These are phyloP conservation scores for Cornus suecica DNA, from an alignment of 148 eudicot genomes.

Conservation along the genomic window DNA sequence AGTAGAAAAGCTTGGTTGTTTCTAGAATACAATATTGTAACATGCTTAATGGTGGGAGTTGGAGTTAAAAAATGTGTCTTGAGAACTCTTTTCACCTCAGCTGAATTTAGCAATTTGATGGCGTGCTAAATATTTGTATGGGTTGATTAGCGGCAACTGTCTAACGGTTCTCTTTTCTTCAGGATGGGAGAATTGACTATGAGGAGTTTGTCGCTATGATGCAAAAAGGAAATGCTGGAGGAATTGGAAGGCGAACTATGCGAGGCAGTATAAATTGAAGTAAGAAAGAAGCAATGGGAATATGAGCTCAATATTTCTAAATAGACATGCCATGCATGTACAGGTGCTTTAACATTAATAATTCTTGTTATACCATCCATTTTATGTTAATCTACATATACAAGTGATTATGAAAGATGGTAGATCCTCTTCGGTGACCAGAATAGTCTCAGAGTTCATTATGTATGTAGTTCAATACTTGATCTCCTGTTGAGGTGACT, in stretches of 20 bases:
- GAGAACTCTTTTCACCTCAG: neutral
- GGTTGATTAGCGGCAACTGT: neutral
- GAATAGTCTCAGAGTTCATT: neutral
- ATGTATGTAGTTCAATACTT: neutral
- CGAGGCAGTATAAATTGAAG: slow-evolving; percentile 53
- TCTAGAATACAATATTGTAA: neutral
- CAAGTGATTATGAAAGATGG: neutral
- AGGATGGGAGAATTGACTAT: slow-evolving; percentile 89
- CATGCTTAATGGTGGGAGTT: neutral
- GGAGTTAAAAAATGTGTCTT: neutral
- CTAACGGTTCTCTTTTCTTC: slow-evolving; percentile 13
- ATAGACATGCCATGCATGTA: neutral
- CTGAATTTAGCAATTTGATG: neutral
- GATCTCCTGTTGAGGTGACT: neutral
- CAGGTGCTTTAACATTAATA: neutral
- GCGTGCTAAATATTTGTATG: neutral
- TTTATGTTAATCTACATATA: neutral
- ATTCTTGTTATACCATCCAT: neutral
- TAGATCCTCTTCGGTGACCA: neutral
- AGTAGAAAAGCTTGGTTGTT: neutral
- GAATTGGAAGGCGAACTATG: slow-evolving; percentile 74
- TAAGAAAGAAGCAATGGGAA: slow-evolving; percentile 51
- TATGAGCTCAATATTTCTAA: slow-evolving; percentile 30
- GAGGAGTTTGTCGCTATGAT: slow-evolving; percentile 94
- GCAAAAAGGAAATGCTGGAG: slow-evolving; percentile 76